Evolutionary conservation across 441 rosid genomes (phyloP), one percentile per base, ranked within the genome.

Genomic region (Manihot esculenta): DNA sequence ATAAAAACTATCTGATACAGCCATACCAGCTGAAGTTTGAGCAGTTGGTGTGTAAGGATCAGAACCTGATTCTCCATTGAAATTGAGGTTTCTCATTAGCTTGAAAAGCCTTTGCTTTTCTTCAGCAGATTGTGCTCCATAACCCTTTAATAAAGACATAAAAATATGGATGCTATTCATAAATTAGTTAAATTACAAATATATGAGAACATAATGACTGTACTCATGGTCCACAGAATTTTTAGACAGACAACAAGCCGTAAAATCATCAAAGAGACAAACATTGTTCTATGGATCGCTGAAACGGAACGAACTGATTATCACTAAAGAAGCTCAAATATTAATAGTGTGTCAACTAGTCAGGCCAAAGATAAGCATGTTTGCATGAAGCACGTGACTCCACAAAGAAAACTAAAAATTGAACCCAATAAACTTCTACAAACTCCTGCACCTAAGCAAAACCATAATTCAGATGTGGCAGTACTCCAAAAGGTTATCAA

Each of bases 61-160:
- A 68, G 92, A 87, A 70, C 89, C 93, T 62, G 97, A 84, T 72
- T 96, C 99, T 75, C 97, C 98, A 69, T 87, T 93, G 70, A 96
- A 88, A 80, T 91, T 96, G 64, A 93, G 97, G 82, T 88, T 91
- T 83, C 98, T 88, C 97, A 96, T 96, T 72, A 93, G 77, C 80
- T 93, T 96, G 71, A 91, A 88, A 59, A 96, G 87, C 83, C 97
- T 89, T 83, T 96, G 98, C 79, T 96, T 93, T 83, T 96, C 99
- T 84, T 96, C 99, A 57, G 94, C 94, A 74, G 97, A 91, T 74
- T 91, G 97, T 49, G 97, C 97, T 73, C 94, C 98, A 82, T 89
- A 93, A 74, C 98, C 94, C 99, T 94, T 76, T 62, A 63, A 59
- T n/a, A 72, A 74, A 53, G 66, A 47, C 67, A 76, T 15, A 80